Evolutionary conservation across 2,329 filamentous ascomycete species (phyloP).

Genomic region (Aspergillus sclerotialis): DNA sequence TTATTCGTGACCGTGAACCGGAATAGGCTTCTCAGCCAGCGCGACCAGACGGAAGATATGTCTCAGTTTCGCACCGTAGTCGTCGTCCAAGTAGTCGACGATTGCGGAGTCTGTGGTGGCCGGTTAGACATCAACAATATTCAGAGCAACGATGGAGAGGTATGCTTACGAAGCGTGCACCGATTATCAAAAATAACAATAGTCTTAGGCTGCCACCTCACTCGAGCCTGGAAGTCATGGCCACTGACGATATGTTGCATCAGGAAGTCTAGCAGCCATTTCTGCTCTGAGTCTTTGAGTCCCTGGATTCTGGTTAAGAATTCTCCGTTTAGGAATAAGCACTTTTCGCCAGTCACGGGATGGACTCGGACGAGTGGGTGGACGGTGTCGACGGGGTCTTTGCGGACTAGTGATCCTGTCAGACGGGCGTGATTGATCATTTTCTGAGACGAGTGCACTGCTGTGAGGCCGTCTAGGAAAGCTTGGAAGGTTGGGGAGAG

Average conservation of each 20-base stretch:
- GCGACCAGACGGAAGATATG: constrained; percentile 47
- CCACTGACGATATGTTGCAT: constrained; percentile 41
- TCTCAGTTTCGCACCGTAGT: constrained; percentile 39
- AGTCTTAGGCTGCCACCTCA: constrained; percentile 43
- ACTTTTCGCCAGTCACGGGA: constrained; percentile 43
- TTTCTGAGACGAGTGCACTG: constrained; percentile 36
- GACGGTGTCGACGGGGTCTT: constrained; percentile 38
- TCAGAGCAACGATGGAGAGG: neutral
- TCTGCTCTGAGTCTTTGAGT: constrained; percentile 41
- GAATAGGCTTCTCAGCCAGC: constrained; percentile 44
- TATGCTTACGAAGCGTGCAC: constrained; percentile 38
- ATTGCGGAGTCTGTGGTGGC: constrained; percentile 40
- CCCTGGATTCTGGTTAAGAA: constrained; percentile 44
- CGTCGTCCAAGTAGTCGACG: constrained; percentile 43
- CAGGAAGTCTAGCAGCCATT: constrained; percentile 42
- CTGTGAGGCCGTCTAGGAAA: constrained; percentile 26
- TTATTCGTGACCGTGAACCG: constrained; percentile 33
- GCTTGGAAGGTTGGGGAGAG: constrained; percentile 46
- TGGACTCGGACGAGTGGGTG: constrained; percentile 43
- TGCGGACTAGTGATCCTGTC: constrained; percentile 38
- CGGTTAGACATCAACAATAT: constrained; percentile 8
- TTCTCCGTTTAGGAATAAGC: constrained; percentile 43
- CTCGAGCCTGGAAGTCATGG: constrained; percentile 43
- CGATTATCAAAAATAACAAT: constrained; percentile 48
- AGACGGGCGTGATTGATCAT: constrained; percentile 38